Evolutionary conservation across 2,329 filamentous ascomycete genomes (phyloP).

Genomic region (Penicillium sp.): DNA sequence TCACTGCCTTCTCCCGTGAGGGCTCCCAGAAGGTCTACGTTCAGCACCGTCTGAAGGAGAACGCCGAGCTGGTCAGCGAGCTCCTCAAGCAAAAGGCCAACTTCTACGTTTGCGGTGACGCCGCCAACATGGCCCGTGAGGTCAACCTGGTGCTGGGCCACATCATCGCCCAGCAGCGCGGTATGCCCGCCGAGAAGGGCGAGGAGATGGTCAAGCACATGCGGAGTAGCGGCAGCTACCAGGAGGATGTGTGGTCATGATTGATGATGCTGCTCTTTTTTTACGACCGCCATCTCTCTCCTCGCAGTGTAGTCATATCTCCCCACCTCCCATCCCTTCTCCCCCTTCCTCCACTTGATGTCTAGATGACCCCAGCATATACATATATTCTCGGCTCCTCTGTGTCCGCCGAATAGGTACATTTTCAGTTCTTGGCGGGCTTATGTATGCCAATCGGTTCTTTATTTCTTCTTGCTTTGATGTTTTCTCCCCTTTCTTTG

Average conservation of each 20-base stretch:
- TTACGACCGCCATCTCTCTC: constrained; percentile 20
- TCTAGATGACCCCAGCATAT: constrained; percentile 38
- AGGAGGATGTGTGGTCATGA: constrained; percentile 77
- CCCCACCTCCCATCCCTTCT: background rate
- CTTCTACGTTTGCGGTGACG: constrained; percentile 98
- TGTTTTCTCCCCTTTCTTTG: constrained; percentile 1
- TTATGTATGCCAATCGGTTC: constrained; percentile 19
- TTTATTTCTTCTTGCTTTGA: constrained; percentile 10
- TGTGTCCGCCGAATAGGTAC: constrained; percentile 21
- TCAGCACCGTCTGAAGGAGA: constrained; percentile 87
- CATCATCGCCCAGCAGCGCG: constrained; percentile 84
- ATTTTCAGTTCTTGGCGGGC: constrained; percentile 18
- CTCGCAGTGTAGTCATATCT: constrained; percentile 20
- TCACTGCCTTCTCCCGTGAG: constrained; percentile 96
- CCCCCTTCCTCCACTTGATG: constrained; percentile 14
- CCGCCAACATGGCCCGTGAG: constrained; percentile 94
- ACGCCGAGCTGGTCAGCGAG: constrained; percentile 82
- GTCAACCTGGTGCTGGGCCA: constrained; percentile 86
- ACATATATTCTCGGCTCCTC: constrained; percentile 22
- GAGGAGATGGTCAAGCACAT: constrained; percentile 98
- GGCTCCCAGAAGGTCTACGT: constrained; percentile 90
- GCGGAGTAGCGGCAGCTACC: constrained; percentile 93
- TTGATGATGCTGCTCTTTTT: constrained; percentile 24
- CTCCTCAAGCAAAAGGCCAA: constrained; percentile 84
- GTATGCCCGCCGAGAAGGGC: constrained; percentile 81